Conservation (phyloP, 805 yeast genomes). For the Pichia cabralensis region DNA sequence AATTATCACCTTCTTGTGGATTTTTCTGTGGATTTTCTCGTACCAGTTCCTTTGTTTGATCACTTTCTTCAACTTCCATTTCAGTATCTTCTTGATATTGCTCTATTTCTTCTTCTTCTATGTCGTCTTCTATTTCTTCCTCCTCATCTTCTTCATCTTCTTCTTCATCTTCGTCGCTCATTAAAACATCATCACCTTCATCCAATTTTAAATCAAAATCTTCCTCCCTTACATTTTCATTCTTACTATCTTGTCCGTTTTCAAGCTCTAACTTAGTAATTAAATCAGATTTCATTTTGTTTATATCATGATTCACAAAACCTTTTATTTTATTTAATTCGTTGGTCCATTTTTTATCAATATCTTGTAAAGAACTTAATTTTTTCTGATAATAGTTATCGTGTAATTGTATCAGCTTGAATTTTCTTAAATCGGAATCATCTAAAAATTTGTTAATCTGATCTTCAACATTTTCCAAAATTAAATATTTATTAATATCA, state of each 20-base stretch:
- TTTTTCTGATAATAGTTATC: slow-evolving; percentile 20
- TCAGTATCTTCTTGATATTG: slow-evolving; percentile 2
- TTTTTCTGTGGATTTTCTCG: neutral
- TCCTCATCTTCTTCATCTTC: slow-evolving; percentile 7
- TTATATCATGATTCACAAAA: slow-evolving; percentile 17
- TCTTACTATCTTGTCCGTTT: slow-evolving; percentile 6
- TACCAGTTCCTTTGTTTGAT: neutral
- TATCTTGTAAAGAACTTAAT: slow-evolving; percentile 11
- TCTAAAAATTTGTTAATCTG: slow-evolving; percentile 14
- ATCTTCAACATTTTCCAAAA: slow-evolving; percentile 13
- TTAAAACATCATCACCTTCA: slow-evolving; percentile 6
- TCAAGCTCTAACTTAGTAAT: slow-evolving; percentile 9
- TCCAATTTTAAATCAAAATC: slow-evolving; percentile 3
- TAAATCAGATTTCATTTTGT: slow-evolving; percentile 8
- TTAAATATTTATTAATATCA: slow-evolving; percentile 6
- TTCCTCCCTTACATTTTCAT: slow-evolving; percentile 3
- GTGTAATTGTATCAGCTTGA: slow-evolving; percentile 20
- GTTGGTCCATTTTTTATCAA: slow-evolving; percentile 22
- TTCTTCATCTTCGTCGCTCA: neutral
- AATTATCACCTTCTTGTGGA: no score
- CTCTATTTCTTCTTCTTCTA: slow-evolving; percentile 5
- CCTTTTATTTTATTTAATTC: slow-evolving; percentile 15
- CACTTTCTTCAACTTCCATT: neutral
- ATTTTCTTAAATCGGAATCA: slow-evolving; percentile 18
- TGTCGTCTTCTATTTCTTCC: slow-evolving; percentile 7